Evolutionary conservation across 257 asterid genomes (phyloP).

Genomic region (Apocynum venetum): DNA sequence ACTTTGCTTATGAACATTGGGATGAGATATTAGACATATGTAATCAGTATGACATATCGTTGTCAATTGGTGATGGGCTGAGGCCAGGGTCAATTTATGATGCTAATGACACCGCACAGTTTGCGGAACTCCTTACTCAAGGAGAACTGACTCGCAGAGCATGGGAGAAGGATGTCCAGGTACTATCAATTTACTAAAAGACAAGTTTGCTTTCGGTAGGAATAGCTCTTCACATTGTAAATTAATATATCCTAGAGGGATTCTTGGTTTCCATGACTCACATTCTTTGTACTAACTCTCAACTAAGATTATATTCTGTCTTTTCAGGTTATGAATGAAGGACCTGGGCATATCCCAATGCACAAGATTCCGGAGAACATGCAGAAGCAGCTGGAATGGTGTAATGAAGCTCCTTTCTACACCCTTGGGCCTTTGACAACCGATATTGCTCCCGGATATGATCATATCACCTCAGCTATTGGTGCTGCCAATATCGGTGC

Average conservation of each 20-base stretch:
- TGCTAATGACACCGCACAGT: constrained; percentile 95
- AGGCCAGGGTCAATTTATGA: constrained; percentile 96
- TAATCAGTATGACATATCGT: constrained; percentile 80
- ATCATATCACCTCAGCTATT: constrained; percentile 90
- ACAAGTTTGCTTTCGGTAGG: not conserved
- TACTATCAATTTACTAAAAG: constrained; percentile 9
- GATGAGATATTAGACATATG: constrained; percentile 92
- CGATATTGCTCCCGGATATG: constrained; percentile 93
- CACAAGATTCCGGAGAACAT: constrained; percentile 94
- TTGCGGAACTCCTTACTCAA: constrained; percentile 89
- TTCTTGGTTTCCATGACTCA: not conserved
- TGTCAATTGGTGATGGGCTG: constrained; percentile 94
- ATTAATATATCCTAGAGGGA: not conserved
- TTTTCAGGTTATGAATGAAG: constrained; percentile 90
- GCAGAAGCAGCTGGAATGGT: constrained; percentile 97
- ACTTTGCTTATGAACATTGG: constrained; percentile 97
- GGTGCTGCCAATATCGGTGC: constrained; percentile 98
- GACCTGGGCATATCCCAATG: constrained; percentile 91
- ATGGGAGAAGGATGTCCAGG: constrained; percentile 98
- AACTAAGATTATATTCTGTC: not conserved
- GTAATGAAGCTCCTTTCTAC: constrained; percentile 92
- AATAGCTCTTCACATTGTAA: not conserved
- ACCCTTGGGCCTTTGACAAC: constrained; percentile 91
- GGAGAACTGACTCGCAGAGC: constrained; percentile 93
- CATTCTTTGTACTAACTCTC: not conserved